Evolutionary conservation across 495 filamentous ascomycete genomes (phyloP), one percentile per base, ranked within the genome.

Genomic region (Alectoria sarmentosa): DNA sequence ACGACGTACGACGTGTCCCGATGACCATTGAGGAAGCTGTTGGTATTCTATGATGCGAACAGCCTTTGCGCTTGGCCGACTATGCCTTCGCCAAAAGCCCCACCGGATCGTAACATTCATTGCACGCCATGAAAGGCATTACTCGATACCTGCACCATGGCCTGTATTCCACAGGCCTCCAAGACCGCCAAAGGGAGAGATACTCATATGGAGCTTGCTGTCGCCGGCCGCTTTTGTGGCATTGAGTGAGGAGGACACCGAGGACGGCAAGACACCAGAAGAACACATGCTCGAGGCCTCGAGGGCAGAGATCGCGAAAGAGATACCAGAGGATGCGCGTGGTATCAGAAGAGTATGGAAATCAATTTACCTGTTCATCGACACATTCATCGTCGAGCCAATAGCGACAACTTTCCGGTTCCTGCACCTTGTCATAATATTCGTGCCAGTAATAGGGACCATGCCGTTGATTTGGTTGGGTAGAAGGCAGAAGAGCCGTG

Each of bases 361-460:
- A 65, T 76, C 78, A 23, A 65, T 88, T 23, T 78, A 85, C 28
- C 73, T 90, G 14, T 84, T 86, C 56, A 67, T 91, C 42, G 89
- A 92, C 67, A 65, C 78, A 4, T 93, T 89, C 72, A 75, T 96
- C 48, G 86, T 84, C 56, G 95, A 99, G 73, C 93, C 95, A 7
- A 76, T 96, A 34, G 91, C 89, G 59, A 99, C 92, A 0, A 91
- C 91, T 0, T 75, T 92, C 39, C 80, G 95, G 23, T 96, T 98
- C 65, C 70, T 96, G 52, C 88, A 96, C 71, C 77, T 99, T 21
- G 83, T 90, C 26, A 72, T 88, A 37, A 96, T 98, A 38, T 99
- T 99, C 69, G 83, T 96, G 52, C 95, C 95, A 0, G 90, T 99
- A 15, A 84, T 98, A 42, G 73, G 87, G 2, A 80, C 89, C 0